Evolutionary conservation across 148 eudicot species (phyloP).

Genomic region (Agrostemma githago): DNA sequence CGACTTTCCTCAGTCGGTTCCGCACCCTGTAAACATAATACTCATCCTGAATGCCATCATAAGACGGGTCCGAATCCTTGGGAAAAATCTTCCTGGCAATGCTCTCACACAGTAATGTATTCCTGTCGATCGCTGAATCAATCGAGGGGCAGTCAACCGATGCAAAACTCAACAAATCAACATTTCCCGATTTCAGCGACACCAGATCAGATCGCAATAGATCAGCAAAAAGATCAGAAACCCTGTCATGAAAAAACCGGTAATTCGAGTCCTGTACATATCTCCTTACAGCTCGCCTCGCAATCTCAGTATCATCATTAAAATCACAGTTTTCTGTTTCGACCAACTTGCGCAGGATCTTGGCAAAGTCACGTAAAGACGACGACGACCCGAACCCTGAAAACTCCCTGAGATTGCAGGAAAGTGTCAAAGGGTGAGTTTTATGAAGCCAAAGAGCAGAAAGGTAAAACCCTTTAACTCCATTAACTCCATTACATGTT

Average conservation of each 20-base stretch:
- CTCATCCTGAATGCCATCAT: neutral
- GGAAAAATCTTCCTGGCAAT: slow-evolving; percentile 25
- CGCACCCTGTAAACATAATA: slow-evolving; percentile 17
- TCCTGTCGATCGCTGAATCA: slow-evolving; percentile 13
- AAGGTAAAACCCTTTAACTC: slow-evolving; percentile 6
- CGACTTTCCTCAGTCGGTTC: slow-evolving; percentile 17
- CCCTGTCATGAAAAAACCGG: slow-evolving; percentile 22
- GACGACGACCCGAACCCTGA: slow-evolving; percentile 7
- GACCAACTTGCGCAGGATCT: slow-evolving; percentile 12
- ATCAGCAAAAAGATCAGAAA: slow-evolving; percentile 20
- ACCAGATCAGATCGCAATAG: slow-evolving; percentile 12
- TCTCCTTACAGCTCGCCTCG: slow-evolving; percentile 12
- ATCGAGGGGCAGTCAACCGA: slow-evolving; percentile 16
- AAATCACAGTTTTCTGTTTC: neutral
- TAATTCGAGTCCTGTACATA: slow-evolving; percentile 15
- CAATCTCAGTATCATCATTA: neutral
- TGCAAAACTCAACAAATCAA: slow-evolving; percentile 10
- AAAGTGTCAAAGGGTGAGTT: slow-evolving; percentile 19
- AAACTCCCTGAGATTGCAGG: slow-evolving; percentile 19
- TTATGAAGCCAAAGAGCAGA: slow-evolving; percentile 23
- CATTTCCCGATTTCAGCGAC: neutral
- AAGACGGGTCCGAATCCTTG: slow-evolving; percentile 8
- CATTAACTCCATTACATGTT: neutral
- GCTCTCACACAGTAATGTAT: slow-evolving; percentile 21
- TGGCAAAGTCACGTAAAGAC: slow-evolving; percentile 4